Evolutionary conservation across 176 grass and related monocot genomes (phyloP).

Genomic region (Carex kokanica): DNA sequence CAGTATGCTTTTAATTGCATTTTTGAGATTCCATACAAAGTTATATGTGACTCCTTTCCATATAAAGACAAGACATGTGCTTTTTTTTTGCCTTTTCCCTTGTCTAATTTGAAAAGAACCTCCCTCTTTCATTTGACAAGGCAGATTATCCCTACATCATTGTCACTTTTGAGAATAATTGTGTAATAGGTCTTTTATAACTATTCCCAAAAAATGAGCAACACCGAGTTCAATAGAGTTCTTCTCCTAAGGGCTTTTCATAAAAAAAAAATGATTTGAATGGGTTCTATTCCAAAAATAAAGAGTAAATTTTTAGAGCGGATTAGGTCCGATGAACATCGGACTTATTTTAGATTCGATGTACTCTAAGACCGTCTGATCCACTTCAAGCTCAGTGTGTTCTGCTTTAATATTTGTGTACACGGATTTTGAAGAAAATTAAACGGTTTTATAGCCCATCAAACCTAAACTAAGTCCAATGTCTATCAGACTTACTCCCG

Average conservation of each 20-base stretch:
- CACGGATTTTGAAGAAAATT: too few relatives aligned
- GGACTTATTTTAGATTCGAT: too few relatives aligned
- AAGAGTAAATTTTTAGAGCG: too few relatives aligned
- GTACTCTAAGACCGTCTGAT: too few relatives aligned
- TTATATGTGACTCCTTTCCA: slow-evolving; percentile 1
- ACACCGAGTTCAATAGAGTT: not conserved
- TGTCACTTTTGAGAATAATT: not conserved
- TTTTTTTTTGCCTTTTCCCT: slow-evolving; percentile 1
- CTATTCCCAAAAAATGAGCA: not conserved
- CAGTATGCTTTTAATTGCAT: slow-evolving; percentile 19
- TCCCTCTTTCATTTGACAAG: slow-evolving; percentile 14
- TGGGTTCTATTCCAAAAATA: not conserved
- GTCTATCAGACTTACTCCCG: too few relatives aligned
- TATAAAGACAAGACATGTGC: slow-evolving; percentile 3
- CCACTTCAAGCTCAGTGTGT: too few relatives aligned
- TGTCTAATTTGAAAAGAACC: slow-evolving; percentile 6
- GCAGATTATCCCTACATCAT: not conserved
- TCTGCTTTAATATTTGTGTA: too few relatives aligned
- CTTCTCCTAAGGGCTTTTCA: not conserved
- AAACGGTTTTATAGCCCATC: too few relatives aligned
- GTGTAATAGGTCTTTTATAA: not conserved
- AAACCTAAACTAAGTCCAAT: too few relatives aligned
- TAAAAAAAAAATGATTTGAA: not conserved
- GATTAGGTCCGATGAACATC: too few relatives aligned
- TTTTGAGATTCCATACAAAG: slow-evolving; percentile 21